Evolutionary conservation across 257 asterid genomes (phyloP), one percentile per base, ranked within the genome.

Genomic region (Solanum verrucosum): DNA sequence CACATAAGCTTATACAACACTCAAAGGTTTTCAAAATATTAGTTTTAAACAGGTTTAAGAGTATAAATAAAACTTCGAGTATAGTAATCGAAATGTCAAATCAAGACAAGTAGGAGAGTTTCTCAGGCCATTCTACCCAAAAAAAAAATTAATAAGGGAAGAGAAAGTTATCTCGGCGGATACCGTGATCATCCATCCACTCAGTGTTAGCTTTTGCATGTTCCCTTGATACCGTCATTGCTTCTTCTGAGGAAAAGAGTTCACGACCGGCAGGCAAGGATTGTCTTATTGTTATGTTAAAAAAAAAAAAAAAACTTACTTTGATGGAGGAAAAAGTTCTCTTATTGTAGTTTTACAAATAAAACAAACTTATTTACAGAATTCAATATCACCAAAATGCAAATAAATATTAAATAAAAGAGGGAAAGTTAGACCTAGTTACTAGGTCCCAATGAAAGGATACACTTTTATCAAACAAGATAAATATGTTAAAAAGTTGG

Each of bases 401-500:
- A 27, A 46, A 35, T 29, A 82, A 82, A 31, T 4, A 59, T 16
- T 15, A 33, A 81, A 18, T 16, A 16, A 13, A 29, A 52, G 71
- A 82, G 31, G 44, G 11, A 82, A 29, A 44, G 67, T 44, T 44
- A 8, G 29, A 29, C 85, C 70, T 81, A 31, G 20, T 46, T 49
- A 29, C 70, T 31, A 82, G 86, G 70, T 20, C 86, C 44, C 18
- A 82, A 49, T 31, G 86, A 67, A 52, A 82, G 21, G 86, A 82
- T 81, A 81, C 70, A 81, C 20, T 34, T 86, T 49, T 23, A 86
- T 56, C 59, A 74, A 86, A 70, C 72, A 88, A 82, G 88, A 87
- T 75, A 88, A 70, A 77, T 75, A 87, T 59, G 90, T 88, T 79
- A 73, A 88, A 25, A 52, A 21, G 87, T 84, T 59, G 78, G 87